Base-by-base conservation (phyloP, 345 rosid genomes). In the Acer campestre region DNA sequence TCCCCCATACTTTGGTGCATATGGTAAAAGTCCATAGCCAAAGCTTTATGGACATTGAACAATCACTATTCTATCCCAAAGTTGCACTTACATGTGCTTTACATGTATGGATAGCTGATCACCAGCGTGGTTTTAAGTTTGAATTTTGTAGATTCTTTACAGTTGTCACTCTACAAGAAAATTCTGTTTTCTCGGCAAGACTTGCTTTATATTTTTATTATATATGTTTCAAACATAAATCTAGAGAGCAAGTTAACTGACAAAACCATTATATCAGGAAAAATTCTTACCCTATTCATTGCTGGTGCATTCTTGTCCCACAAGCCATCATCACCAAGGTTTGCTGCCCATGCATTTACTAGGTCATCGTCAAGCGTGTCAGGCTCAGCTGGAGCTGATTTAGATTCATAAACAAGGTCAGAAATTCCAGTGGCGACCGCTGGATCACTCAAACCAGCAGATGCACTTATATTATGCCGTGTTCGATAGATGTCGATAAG, bases 291-390 rank as follows among this genome's bases (percentile, higher is more conserved):
- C 97, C 99, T 88, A 83, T 80, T 89, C 97, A 97, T 87, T 82
- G 99, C 98, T 31, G 99, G 98, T 55, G 94, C 98, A 80, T 88
- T 94, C 74, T 84, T 94, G 59, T 90, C 95, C 84, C 87, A 78
- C 81, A 94, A 87, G 82, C 91, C 98, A 76, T 92, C 98, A 83
- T 96, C 98, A 61, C 95, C 99, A 71, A 96, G 98, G 84, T 90
- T 96, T 80, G 97, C 94, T 62, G 98, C 98, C 99, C 99, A 96
- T 58, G 98, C 99, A 85, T 96, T 96, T 74, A 96, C 99, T 38
- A 96, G 89, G 86, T 96, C 99, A 89, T 96, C 97, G 79, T 96
- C 98, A 67, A 96, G 89, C 22, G 88, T 80, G 80, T 92, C 94
- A 76, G 97, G 80, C 81, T 91, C 93, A 63, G 83, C 83, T 71